Conservation (phyloP, 2,329 filamentous ascomycete genomes). For the Xylaria multiplex region DNA sequence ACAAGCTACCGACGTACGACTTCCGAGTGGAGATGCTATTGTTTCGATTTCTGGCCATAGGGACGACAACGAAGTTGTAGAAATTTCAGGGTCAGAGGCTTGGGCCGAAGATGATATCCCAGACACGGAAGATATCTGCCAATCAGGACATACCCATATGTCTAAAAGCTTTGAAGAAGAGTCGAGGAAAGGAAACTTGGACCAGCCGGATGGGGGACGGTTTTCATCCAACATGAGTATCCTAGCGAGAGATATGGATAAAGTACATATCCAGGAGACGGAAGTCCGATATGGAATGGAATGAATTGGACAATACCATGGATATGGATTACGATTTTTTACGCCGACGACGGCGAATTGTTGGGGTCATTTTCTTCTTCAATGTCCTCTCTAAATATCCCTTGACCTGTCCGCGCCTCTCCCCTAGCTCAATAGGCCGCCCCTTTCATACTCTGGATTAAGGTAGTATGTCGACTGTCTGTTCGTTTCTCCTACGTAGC, state of each 20-base stretch:
- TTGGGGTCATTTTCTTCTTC: not conserved
- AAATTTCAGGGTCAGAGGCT: slow-evolving; percentile 41
- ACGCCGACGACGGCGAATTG: not conserved
- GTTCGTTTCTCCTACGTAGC: not conserved
- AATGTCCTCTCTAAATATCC: not conserved
- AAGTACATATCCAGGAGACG: slow-evolving; percentile 41
- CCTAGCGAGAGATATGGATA: slow-evolving; percentile 44
- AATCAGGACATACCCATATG: slow-evolving; percentile 5
- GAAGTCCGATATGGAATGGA: slow-evolving; percentile 27
- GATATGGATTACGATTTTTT: slow-evolving; percentile 19
- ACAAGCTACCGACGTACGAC: slow-evolving; percentile 72
- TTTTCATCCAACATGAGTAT: slow-evolving; percentile 29
- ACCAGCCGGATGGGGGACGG: slow-evolving; percentile 26
- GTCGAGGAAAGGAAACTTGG: slow-evolving; percentile 20
- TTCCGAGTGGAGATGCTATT: slow-evolving; percentile 69
- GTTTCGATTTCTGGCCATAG: slow-evolving; percentile 46
- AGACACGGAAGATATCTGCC: slow-evolving; percentile 25
- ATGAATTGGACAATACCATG: slow-evolving; percentile 8
- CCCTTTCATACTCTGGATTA: not conserved
- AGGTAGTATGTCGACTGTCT: not conserved
- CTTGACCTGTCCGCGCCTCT: not conserved
- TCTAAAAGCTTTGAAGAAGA: slow-evolving; percentile 10
- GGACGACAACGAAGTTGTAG: slow-evolving; percentile 47
- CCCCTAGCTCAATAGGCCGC: not conserved
- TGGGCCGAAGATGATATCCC: slow-evolving; percentile 43